Percentiles rank a stretch among this genome's conserved stretches.
Evolutionary conservation across 306 rosid genomes (phyloP).

Genomic region (Cyamopsis tetragonoloba): DNA sequence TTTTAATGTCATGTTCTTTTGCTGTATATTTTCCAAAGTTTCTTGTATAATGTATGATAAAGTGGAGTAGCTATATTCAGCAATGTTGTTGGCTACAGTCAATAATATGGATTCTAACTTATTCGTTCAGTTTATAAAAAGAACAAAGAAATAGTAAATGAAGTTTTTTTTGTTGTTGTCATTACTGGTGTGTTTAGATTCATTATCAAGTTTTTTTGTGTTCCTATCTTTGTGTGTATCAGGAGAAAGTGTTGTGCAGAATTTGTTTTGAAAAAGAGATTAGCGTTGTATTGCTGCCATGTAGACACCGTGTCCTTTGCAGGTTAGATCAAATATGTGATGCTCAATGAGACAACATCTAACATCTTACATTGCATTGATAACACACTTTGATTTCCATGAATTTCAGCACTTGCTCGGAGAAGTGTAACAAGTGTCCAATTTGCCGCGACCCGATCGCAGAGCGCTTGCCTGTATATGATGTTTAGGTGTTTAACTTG

Average conservation of each 20-base stretch:
- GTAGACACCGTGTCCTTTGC: conserved; percentile 92
- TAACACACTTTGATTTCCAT: conserved; percentile 18
- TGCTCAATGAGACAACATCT: not conserved
- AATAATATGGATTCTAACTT: not conserved
- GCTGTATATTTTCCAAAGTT: conserved; percentile 14
- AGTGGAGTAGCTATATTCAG: not conserved
- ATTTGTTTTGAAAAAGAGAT: conserved; percentile 93
- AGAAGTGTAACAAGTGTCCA: conserved; percentile 85
- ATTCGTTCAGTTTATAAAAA: not conserved
- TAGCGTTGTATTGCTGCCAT: conserved; percentile 85
- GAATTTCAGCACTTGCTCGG: conserved; percentile 74
- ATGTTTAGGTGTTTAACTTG: conserved; percentile 60
- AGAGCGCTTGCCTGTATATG: conserved; percentile 78
- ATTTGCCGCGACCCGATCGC: conserved; percentile 72
- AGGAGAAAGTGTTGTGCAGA: conserved; percentile 96
- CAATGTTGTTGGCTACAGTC: not conserved
- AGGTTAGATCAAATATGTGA: conserved; percentile 43
- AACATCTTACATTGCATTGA: not conserved
- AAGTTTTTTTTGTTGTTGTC: conserved; percentile 6
- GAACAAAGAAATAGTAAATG: no score
- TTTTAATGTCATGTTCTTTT: not conserved
- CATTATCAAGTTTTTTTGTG: conserved; percentile 13
- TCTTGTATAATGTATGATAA: not conserved
- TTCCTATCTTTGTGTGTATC: conserved; percentile 22
- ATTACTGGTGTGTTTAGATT: not conserved